Evolutionary conservation across 129 eudicot genomes (phyloP).

Genomic region (Chrysanthemum seticuspe): DNA sequence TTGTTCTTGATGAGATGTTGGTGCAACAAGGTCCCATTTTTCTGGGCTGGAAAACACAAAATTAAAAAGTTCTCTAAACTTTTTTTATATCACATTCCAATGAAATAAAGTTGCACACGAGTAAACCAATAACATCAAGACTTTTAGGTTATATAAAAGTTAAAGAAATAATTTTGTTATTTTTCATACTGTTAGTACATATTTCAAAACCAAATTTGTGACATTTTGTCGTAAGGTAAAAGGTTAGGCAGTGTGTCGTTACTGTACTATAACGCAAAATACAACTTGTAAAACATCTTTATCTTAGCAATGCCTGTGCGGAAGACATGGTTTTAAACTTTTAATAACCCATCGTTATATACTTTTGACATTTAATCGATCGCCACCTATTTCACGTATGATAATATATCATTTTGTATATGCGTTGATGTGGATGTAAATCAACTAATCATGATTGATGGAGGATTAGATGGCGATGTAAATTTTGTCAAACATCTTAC

Average conservation of each 20-base stretch:
- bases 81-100: slow-evolving; percentile 32
- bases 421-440: background rate
- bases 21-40: slow-evolving; percentile 42
- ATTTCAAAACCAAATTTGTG: background rate
- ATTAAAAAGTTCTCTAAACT: slow-evolving; percentile 8
- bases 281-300: too few relatives aligned
- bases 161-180: background rate
- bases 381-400: background rate
- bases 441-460: background rate
- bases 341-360: too few relatives aligned
- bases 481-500: background rate
- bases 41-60: slow-evolving; percentile 34
- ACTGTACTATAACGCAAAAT: too few relatives aligned
- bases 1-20: slow-evolving; percentile 20
- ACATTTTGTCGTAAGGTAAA: background rate
- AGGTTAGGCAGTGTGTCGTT: too few relatives aligned
- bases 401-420: too few relatives aligned
- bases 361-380: background rate
- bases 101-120: slow-evolving; percentile 25
- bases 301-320: too few relatives aligned
- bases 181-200: background rate
- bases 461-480: background rate
- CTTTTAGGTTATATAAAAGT: slow-evolving; percentile 2
- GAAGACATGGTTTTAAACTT: too few relatives aligned
- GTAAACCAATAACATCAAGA: slow-evolving; percentile 10